A percentile compares a stretch with the other conserved stretches of the same genome.
Evolutionary conservation across 441 rosid species (phyloP).

Genomic region (Syzygium syzygioides): DNA sequence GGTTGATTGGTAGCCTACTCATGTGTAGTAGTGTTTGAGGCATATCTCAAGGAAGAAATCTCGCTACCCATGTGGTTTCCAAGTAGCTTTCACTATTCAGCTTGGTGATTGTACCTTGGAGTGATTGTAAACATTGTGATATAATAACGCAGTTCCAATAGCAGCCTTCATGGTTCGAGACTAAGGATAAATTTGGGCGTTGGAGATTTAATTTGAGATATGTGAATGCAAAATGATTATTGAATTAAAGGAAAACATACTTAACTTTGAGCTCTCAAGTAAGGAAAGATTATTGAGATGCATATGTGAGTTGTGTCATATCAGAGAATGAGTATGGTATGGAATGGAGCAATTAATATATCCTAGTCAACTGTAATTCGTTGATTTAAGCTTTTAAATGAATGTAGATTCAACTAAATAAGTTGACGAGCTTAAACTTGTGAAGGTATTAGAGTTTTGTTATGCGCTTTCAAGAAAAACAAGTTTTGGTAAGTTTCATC

Average conservation of each 20-base stretch:
- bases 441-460: too few relatives aligned
- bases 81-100: background rate
- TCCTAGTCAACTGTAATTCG: too few relatives aligned
- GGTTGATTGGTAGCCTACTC: background rate
- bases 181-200: background rate
- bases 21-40: background rate
- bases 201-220: background rate
- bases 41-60: background rate
- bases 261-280: background rate
- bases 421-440: background rate
- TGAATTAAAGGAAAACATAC: background rate
- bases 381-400: background rate
- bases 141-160: too few relatives aligned
- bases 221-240: too few relatives aligned
- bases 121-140: too few relatives aligned
- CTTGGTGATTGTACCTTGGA: background rate
- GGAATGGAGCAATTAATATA: too few relatives aligned
- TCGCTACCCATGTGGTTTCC: background rate
- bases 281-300: background rate
- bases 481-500: background rate
- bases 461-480: background rate
- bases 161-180: background rate
- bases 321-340: background rate
- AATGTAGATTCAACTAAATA: accelerated
- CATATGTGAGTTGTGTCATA: too few relatives aligned